phyloP scores from a whole-genome alignment of 2,329 filamentous ascomycete species.

The Neonectria magnoliae region DNA sequence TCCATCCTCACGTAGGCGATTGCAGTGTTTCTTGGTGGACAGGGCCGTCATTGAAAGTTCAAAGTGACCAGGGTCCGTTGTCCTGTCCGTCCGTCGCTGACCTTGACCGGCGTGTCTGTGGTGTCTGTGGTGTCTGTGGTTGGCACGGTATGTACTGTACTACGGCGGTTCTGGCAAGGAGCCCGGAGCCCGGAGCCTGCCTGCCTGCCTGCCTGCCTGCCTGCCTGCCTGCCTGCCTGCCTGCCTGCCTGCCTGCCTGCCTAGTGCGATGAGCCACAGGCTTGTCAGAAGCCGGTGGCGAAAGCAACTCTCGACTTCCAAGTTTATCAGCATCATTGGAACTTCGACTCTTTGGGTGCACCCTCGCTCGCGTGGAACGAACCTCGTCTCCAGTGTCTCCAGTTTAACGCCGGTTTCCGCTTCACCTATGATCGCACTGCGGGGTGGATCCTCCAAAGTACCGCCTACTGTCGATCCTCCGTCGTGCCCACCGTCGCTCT shows the following conservation, averaged over 20 bases:
- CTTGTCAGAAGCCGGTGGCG: background rate
- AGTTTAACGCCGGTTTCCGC: background rate
- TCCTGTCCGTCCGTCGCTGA: background rate
- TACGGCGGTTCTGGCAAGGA: background rate
- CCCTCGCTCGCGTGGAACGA: background rate
- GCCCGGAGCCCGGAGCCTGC: background rate
- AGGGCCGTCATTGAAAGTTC: conserved; percentile 10
- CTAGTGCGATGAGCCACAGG: background rate
- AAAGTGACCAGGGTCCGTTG: conserved; percentile 10
- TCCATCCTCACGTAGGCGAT: no score
- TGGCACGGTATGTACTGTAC: background rate
- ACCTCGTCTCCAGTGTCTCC: background rate
- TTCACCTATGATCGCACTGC: background rate
- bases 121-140: background rate
- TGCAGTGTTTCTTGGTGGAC: background rate
- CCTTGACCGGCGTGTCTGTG: background rate
- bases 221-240: no score
- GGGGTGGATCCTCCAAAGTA: background rate
- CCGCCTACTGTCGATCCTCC: background rate
- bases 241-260: background rate
- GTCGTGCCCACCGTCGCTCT: background rate
- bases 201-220: background rate
- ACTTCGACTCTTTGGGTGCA: background rate
- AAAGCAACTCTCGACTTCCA: background rate
- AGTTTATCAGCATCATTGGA: background rate